Percentiles rank a stretch among this genome's conserved stretches.
Evolutionary conservation across 805 yeast genomes (phyloP).

Genomic region (Wickerhamomyces bovis): DNA sequence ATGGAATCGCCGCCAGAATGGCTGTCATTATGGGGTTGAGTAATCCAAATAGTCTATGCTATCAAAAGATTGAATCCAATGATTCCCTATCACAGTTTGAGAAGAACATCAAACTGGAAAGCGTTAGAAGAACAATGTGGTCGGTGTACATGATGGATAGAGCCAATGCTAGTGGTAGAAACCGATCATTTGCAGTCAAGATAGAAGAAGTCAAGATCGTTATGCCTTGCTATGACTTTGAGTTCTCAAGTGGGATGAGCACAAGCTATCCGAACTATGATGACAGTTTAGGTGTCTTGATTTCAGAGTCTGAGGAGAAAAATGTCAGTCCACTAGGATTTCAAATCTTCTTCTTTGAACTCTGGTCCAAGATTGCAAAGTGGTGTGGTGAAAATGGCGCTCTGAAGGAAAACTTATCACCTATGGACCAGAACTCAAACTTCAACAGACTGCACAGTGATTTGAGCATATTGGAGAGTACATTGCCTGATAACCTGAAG

Average conservation of each 20-base stretch:
- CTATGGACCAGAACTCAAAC: constrained; percentile 26
- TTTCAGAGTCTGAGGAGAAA: constrained; percentile 2
- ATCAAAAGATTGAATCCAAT: constrained; percentile 8
- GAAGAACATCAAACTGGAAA: constrained; percentile 24
- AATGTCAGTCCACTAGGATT: constrained; percentile 24
- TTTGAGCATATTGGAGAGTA: constrained; percentile 19
- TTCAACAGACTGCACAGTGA: constrained; percentile 23
- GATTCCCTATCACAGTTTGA: neutral
- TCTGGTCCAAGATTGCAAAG: constrained; percentile 32
- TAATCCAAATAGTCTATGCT: constrained; percentile 14
- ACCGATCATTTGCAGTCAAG: constrained; percentile 28
- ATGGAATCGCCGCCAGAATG: constrained; percentile 37
- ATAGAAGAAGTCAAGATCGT: constrained; percentile 27
- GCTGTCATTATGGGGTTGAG: constrained; percentile 30
- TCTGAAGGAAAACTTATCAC: constrained; percentile 24
- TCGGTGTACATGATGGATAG: constrained; percentile 37
- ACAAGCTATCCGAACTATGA: constrained; percentile 9
- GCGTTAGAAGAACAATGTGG: constrained; percentile 34
- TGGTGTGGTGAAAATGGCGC: constrained; percentile 35
- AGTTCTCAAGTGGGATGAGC: constrained; percentile 25
- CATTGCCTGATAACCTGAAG: constrained; percentile 25
- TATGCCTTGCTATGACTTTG: constrained; percentile 29
- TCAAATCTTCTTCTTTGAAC: constrained; percentile 28
- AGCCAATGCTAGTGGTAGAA: constrained; percentile 32
- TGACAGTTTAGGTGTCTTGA: constrained; percentile 2